A percentile compares a stretch with the other conserved stretches of the same genome.
These are phyloP conservation scores for Cicer pinnatifidum DNA, from an alignment of 306 rosid genomes.

Conservation along the genomic window DNA sequence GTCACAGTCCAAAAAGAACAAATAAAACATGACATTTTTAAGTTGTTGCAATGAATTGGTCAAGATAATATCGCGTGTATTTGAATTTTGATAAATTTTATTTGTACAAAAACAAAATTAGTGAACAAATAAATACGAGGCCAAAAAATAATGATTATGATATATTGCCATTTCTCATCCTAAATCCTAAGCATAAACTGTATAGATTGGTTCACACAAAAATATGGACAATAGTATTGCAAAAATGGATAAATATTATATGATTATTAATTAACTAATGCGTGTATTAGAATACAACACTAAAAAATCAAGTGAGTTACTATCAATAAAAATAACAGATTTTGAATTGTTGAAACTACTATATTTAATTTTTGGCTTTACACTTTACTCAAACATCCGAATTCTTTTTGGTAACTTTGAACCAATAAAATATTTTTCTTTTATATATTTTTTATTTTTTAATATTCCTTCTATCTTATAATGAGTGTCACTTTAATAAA, in stretches of 20 bases:
- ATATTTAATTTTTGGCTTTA: too few relatives aligned
- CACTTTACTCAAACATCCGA: too few relatives aligned
- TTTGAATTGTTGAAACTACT: too few relatives aligned
- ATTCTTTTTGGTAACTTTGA: too few relatives aligned
- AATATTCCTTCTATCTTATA: too few relatives aligned
- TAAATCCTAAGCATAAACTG: constrained; percentile 20
- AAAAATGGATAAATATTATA: constrained; percentile 29
- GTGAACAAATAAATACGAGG: not conserved
- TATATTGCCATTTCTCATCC: constrained; percentile 16
- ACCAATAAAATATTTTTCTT: too few relatives aligned
- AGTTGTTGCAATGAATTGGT: not conserved
- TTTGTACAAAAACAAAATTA: constrained; percentile 39
- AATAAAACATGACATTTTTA: not conserved
- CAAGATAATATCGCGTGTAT: constrained; percentile 3
- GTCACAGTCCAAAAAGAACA: not conserved
- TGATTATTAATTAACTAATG: too few relatives aligned
- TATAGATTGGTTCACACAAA: constrained; percentile 29
- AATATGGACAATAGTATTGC: constrained; percentile 37
- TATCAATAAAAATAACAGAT: too few relatives aligned
- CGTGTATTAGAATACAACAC: too few relatives aligned
- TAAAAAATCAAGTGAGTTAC: too few relatives aligned
- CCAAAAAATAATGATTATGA: constrained; percentile 32
- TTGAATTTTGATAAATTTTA: not conserved
- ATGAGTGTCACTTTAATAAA: too few relatives aligned
- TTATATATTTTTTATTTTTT: too few relatives aligned